Base-by-base conservation (phyloP, 1,139 yeast genomes). In the Martiniozyma asiatica region DNA sequence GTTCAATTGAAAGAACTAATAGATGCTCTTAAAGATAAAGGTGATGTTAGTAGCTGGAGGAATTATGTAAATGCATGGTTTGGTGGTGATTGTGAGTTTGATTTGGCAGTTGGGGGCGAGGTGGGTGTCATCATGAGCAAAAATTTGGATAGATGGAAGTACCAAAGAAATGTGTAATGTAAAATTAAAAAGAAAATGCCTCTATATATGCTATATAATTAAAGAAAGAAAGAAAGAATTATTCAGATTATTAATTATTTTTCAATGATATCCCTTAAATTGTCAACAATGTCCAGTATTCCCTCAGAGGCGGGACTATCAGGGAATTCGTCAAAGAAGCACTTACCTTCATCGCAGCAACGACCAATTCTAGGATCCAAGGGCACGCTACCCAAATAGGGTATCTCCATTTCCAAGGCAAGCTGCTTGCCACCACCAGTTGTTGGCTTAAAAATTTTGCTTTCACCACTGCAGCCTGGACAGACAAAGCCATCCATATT, bases 401-500 rank as follows among this genome's bases (percentile, higher is more conserved):
- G 77, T 16, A 92, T 68, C 7, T 62, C 64, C 51, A 80, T 56
- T 35, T 89, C 98, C 44, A 76, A 58, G 34, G 97, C 92, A 33
- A 92, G 59, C 22, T 75, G 72, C 43, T 70, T 66, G 6, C 97
- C 99, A 13, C 99, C 99, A 11, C 98, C 98, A 1, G 98, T 92
- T 4, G 97, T 89, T 21, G 97, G 84, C 40, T 78, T 79, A 56
- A 92, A 92, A 9, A 92, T 87, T 46, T 78, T 75, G 0, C 94
- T 80, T 53, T 85, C 84, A 7, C 93, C 93, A 39, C 81, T 70
- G 55, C 99, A 92, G 43, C 65, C 73, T 4, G 98, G 98, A 51
- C 99, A 92, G 11, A 92, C 97, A 59, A 92, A 92, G 2, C 98
- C 98, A 6, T 94, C 73, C 99, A 92, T 92, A 52, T 92, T 92